phyloP scores from a whole-genome alignment of 495 filamentous ascomycete species.

The Trichoderma gamsii region DNA sequence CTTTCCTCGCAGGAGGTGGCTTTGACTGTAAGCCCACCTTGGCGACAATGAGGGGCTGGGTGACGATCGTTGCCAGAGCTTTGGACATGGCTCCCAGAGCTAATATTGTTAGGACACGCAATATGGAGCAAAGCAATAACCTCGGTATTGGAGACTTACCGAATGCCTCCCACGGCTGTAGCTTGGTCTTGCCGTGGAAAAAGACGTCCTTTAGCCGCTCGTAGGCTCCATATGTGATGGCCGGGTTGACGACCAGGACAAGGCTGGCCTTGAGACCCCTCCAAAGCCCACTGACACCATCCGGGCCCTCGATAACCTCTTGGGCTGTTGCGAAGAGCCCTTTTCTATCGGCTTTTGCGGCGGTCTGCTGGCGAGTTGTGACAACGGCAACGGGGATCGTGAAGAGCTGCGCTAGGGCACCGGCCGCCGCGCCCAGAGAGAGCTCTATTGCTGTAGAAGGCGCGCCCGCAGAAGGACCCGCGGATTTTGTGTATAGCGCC shows the following conservation, averaged over 20 bases:
- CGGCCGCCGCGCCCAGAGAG: conserved; percentile 77
- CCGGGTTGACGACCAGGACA: conserved; percentile 92
- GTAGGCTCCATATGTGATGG: conserved; percentile 97
- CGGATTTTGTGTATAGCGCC: conserved; percentile 67
- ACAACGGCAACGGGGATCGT: conserved; percentile 94
- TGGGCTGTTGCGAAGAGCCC: conserved; percentile 81
- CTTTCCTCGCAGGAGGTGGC: conserved; percentile 74
- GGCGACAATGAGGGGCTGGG: conserved; percentile 94
- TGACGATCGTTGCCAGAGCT: conserved; percentile 81
- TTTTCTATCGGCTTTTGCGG: conserved; percentile 72
- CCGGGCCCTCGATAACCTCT: conserved; percentile 85
- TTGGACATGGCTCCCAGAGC: conserved; percentile 93
- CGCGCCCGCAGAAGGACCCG: conserved; percentile 46
- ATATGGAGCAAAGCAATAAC: not conserved
- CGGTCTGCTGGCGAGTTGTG: conserved; percentile 93
- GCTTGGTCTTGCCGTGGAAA: conserved; percentile 68
- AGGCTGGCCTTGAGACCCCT: conserved; percentile 92
- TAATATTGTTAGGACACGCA: conserved; percentile 29
- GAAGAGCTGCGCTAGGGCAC: conserved; percentile 89
- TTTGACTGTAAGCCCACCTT: conserved; percentile 95
- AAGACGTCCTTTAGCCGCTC: conserved; percentile 76
- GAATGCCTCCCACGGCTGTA: conserved; percentile 87
- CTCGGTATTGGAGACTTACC: conserved; percentile 47
- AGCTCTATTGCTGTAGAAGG: conserved; percentile 85
- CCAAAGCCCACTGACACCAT: conserved; percentile 87